Percentiles rank a stretch among this genome's conserved stretches.
These are phyloP conservation scores for Daedaleopsis sinensis DNA, from an alignment of 768 basidiomycete species.

Conservation along the genomic window DNA sequence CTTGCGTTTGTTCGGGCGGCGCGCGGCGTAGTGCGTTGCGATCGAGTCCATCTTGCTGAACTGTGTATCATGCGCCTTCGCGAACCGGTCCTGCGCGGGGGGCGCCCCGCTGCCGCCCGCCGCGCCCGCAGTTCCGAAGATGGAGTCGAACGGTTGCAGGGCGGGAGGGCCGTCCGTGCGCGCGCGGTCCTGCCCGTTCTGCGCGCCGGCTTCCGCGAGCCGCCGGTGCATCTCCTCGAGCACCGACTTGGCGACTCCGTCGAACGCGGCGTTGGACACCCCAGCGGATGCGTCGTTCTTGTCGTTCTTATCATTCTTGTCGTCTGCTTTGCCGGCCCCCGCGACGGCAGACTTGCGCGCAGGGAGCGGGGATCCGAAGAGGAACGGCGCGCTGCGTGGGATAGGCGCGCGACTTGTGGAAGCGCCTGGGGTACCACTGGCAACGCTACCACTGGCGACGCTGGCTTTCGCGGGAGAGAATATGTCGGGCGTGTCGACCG, in stretches of 20 bases:
- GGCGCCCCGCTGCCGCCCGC: not conserved
- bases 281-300: slow-evolving; percentile 15
- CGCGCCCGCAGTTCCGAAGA: slow-evolving; percentile 1
- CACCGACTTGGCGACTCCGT: slow-evolving; percentile 64
- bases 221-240: slow-evolving; percentile 84
- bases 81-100: slow-evolving; percentile 42
- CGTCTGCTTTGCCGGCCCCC: not conserved
- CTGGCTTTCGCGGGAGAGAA: slow-evolving; percentile 42
- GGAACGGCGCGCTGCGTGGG: slow-evolving; percentile 53
- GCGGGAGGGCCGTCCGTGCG: too few relatives aligned
- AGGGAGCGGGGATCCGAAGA: slow-evolving; percentile 78
- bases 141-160: not conserved
- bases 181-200: slow-evolving; percentile 39
- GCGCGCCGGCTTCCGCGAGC: slow-evolving; percentile 58
- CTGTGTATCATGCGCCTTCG: slow-evolving; percentile 62
- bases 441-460: slow-evolving; percentile 2
- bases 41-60: slow-evolving; percentile 84
- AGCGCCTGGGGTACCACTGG: not conserved
- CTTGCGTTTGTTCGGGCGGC: slow-evolving; percentile 44
- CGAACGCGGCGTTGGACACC: slow-evolving; percentile 69
- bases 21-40: slow-evolving; percentile 52
- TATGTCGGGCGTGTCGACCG: slow-evolving; percentile 39
- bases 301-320: not conserved
- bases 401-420: slow-evolving; percentile 9
- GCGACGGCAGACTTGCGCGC: slow-evolving; percentile 40